Conservation (phyloP, 129 eudicot genomes). For the Artemisia annua region DNA sequence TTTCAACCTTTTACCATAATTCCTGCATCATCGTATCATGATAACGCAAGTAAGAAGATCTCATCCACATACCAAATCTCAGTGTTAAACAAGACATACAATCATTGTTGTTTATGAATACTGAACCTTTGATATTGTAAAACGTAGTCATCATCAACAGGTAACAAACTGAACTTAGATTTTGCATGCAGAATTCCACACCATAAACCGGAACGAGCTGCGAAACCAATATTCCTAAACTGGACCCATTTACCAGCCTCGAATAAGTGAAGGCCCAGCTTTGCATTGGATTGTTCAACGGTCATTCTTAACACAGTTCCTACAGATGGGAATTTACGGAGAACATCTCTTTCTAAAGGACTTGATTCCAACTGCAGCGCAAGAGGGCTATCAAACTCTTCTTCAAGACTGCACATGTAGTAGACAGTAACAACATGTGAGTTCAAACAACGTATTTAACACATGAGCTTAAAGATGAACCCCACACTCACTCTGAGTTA, state of each 20-base stretch:
- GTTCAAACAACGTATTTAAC: background rate
- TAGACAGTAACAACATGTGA: slow-evolving; percentile 11
- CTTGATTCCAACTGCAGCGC: slow-evolving; percentile 58
- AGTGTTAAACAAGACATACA: background rate
- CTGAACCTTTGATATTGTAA: slow-evolving; percentile 58
- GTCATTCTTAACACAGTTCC: slow-evolving; percentile 72
- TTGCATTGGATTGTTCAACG: slow-evolving; percentile 38
- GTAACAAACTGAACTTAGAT: slow-evolving; percentile 59
- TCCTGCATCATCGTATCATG: slow-evolving; percentile 34
- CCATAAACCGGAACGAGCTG: slow-evolving; percentile 61
- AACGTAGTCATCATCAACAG: slow-evolving; percentile 50
- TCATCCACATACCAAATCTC: background rate
- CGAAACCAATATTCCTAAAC: slow-evolving; percentile 46
- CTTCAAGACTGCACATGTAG: slow-evolving; percentile 51
- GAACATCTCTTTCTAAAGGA: slow-evolving; percentile 56
- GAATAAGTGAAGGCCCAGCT: slow-evolving; percentile 52
- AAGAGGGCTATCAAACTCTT: slow-evolving; percentile 58
- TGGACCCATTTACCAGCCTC: slow-evolving; percentile 71
- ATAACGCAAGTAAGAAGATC: slow-evolving; percentile 7
- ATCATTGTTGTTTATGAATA: background rate
- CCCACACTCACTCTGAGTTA: slow-evolving; percentile 56
- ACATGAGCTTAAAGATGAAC: slow-evolving; percentile 7
- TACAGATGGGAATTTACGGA: slow-evolving; percentile 67
- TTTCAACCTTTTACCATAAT: slow-evolving; percentile 49
- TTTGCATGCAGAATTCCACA: slow-evolving; percentile 54